Evolutionary conservation across 768 basidiomycete genomes (phyloP), one percentile per base, ranked within the genome.

Genomic region (Boletus tomentosulus): DNA sequence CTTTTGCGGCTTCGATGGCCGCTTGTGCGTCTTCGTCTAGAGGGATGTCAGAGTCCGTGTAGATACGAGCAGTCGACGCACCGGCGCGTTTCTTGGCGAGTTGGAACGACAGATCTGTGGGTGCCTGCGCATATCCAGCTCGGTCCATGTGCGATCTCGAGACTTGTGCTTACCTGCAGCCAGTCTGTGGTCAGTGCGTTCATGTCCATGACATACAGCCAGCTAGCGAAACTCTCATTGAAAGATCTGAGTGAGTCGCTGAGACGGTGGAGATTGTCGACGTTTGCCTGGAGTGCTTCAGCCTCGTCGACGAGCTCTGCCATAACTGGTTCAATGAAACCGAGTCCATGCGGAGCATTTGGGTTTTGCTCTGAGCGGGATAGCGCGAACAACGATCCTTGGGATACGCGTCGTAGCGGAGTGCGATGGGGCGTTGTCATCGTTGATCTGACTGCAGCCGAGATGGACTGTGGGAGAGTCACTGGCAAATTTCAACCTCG

Each of bases 141-240:
- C 10, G 44, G 25, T 9, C 1, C 0, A 22, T 33, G 6, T 5
- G 8, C 11, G 38, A 30, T 42, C 7, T 3, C 31, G 41, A 0
- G 19, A 34, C 3, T 1, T 6, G 30, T 6, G 41, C 63, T 11
- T 57, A 86, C 92, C 78, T 94, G 87, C 1, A 82, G 84, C 92
- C 92, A 97, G 66, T 97, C 94, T 0, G 85, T 85, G n/a, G 92
- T 93, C 53, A 96, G 79, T 3, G 92, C 85, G 65, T 95, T 93
- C 92, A 98, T 96, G 66, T 91, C 87, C 83, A 95, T 86, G 24
- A 86, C 83, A 66, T 94, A 95, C 11, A 96, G 71, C 81, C 85
- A 95, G 65, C 89, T 92, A 13, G 94, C 89, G 64, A 98, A 96
- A 13, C 85, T 83, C 70, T 98, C 94, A 67, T 97, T 97, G 76